Conservation (phyloP, 1,139 yeast genomes). For the Pichia sp. region DNA sequence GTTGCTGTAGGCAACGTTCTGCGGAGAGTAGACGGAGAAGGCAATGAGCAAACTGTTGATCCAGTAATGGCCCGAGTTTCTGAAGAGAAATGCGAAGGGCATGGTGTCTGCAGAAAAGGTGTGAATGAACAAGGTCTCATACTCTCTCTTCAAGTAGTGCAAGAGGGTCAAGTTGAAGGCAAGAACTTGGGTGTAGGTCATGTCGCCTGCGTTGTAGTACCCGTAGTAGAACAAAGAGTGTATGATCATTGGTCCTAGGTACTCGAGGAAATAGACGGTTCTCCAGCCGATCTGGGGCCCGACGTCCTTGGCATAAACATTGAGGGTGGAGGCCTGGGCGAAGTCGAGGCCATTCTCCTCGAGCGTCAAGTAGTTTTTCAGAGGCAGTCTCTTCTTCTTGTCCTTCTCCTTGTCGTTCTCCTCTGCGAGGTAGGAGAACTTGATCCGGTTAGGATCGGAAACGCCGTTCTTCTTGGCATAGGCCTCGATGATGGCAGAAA, state of each 20-base stretch:
- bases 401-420: conserved; percentile 30
- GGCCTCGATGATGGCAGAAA: conserved; percentile 31
- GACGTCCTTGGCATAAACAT: conserved; percentile 67
- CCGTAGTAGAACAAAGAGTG: conserved; percentile 64
- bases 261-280: conserved; percentile 80
- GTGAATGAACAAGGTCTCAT: conserved; percentile 81
- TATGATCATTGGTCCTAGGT: conserved; percentile 79
- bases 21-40: conserved; percentile 66
- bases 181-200: conserved; percentile 49
- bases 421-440: conserved; percentile 31
- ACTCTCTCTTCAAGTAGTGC: conserved; percentile 84
- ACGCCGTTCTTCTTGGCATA: conserved; percentile 42
- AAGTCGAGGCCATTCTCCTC: conserved; percentile 34
- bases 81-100: conserved; percentile 84
- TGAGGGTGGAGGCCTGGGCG: conserved; percentile 31
- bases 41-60: conserved; percentile 72
- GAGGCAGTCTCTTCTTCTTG: conserved; percentile 35
- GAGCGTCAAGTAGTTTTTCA: conserved; percentile 34
- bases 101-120: conserved; percentile 81
- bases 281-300: conserved; percentile 95
- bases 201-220: conserved; percentile 34
- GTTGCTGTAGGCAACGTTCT: conserved; percentile 3
- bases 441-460: conserved; percentile 41
- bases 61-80: conserved; percentile 92
- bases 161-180: conserved; percentile 54